Conservation (phyloP, 2,329 filamentous ascomycete species). For the Pyricularia sp. region DNA sequence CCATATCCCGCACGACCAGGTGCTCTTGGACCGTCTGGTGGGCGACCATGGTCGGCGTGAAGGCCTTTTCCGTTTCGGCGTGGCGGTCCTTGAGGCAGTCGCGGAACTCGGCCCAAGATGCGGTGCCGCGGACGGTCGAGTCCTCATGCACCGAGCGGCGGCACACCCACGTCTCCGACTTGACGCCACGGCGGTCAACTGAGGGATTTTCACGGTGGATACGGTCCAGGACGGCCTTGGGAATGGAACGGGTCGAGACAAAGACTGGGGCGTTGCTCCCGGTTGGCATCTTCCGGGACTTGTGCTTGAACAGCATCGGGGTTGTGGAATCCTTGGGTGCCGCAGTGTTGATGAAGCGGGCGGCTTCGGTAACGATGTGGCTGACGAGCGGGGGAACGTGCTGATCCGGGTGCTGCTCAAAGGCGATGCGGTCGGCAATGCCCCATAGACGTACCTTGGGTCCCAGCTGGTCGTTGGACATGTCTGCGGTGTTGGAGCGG, state of each 20-base stretch:
- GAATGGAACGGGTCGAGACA: slow-evolving; percentile 41
- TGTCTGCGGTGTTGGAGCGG: not conserved
- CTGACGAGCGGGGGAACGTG: slow-evolving; percentile 41
- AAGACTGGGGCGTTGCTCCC: slow-evolving; percentile 23
- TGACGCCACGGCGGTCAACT: slow-evolving; percentile 10
- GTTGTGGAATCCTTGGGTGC: slow-evolving; percentile 27
- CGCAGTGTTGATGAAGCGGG: slow-evolving; percentile 47
- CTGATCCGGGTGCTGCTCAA: slow-evolving; percentile 27
- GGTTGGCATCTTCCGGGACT: slow-evolving; percentile 27
- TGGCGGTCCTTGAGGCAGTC: slow-evolving; percentile 46
- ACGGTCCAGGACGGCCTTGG: slow-evolving; percentile 26
- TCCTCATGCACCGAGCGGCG: slow-evolving; percentile 54
- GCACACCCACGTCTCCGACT: slow-evolving; percentile 51
- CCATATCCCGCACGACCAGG: slow-evolving; percentile 25
- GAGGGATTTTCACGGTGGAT: slow-evolving; percentile 5
- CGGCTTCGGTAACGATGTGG: slow-evolving; percentile 45
- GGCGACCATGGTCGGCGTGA: slow-evolving; percentile 44
- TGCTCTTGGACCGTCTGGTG: not conserved
- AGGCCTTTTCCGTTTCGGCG: slow-evolving; percentile 44
- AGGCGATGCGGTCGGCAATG: slow-evolving; percentile 34
- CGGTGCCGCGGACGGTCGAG: slow-evolving; percentile 38
- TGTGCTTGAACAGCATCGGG: slow-evolving; percentile 23
- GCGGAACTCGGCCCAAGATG: slow-evolving; percentile 55
- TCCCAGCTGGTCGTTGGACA: slow-evolving; percentile 20
- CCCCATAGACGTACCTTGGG: slow-evolving; percentile 46